phyloP scores from a whole-genome alignment of 2,329 filamentous ascomycete species.

The Microdochium paspali region DNA sequence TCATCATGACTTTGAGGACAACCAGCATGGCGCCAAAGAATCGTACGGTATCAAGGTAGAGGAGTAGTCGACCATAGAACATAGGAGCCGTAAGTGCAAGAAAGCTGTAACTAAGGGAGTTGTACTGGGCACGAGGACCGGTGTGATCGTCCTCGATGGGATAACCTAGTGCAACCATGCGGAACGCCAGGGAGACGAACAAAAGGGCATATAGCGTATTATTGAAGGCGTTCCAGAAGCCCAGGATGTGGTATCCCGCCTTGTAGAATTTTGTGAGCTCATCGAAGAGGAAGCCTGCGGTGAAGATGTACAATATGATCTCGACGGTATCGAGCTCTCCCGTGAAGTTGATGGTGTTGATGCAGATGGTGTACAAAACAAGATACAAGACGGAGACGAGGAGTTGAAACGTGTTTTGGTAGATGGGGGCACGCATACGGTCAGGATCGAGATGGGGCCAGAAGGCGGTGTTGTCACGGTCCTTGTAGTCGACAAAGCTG shows the following conservation, averaged over 20 bases:
- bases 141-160: constrained; percentile 29
- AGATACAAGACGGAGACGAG: constrained; percentile 78
- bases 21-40: constrained; percentile 99
- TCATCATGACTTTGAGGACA: constrained; percentile 91
- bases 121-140: constrained; percentile 48
- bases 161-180: constrained; percentile 68
- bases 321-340: constrained; percentile 83
- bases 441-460: constrained; percentile 84
- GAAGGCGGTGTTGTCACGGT: constrained; percentile 71
- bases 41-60: constrained; percentile 86
- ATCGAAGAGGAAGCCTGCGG: constrained; percentile 81
- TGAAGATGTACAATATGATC: constrained; percentile 81
- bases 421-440: constrained; percentile 83
- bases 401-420: constrained; percentile 86
- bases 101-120: constrained; percentile 85
- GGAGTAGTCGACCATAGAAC: constrained; percentile 89
- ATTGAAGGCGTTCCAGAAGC: constrained; percentile 98
- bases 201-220: constrained; percentile 71
- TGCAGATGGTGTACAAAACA: constrained; percentile 75
- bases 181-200: constrained; percentile 66
- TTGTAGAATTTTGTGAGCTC: constrained; percentile 89
- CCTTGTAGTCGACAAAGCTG: constrained; percentile 80
- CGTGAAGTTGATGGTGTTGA: constrained; percentile 84
- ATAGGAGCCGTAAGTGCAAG: constrained; percentile 87
- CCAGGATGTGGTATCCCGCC: constrained; percentile 80